A percentile compares a stretch with the other conserved stretches of the same genome.
Conservation (phyloP, 352 stramenopile species). For the Globisporangium uncinulatum region DNA sequence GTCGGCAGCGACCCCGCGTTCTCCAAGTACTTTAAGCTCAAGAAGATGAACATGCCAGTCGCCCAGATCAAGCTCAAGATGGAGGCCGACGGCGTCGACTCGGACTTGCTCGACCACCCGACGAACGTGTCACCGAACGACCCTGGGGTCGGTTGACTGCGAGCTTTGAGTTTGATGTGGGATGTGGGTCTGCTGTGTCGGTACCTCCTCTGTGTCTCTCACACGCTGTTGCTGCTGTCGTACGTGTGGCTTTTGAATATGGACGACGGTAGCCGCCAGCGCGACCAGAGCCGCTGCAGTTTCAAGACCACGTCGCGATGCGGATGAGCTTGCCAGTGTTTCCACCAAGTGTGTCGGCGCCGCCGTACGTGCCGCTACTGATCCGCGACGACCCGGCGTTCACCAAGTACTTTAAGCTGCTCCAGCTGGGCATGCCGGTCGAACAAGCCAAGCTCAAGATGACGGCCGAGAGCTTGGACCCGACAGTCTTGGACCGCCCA, state of each 20-base stretch:
- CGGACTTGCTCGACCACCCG: constrained; percentile 56
- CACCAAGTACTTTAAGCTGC: constrained; percentile 83
- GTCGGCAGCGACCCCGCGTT: constrained; percentile 74
- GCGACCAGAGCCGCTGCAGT: background rate
- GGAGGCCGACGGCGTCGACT: constrained; percentile 70
- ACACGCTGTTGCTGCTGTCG: background rate
- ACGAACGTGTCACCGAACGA: constrained; percentile 72
- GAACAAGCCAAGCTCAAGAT: constrained; percentile 86
- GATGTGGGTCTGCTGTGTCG: background rate
- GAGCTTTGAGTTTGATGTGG: background rate
- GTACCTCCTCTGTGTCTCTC: background rate
- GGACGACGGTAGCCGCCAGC: constrained; percentile 18
- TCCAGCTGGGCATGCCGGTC: constrained; percentile 73
- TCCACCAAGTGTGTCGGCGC: constrained; percentile 11
- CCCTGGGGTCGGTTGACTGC: constrained; percentile 41
- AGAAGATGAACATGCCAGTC: constrained; percentile 73
- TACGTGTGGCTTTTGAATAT: no score
- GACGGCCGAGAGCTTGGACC: constrained; percentile 57
- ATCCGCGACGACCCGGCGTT: constrained; percentile 71
- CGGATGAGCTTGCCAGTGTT: constrained; percentile 26
- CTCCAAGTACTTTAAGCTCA: constrained; percentile 86
- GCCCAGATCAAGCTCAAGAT: constrained; percentile 87
- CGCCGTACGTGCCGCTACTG: constrained; percentile 60
- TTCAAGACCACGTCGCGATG: constrained; percentile 4
- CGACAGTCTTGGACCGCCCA: constrained; percentile 55